phyloP scores from a whole-genome alignment of 768 basidiomycete species.

The Leccinum imitatum region DNA sequence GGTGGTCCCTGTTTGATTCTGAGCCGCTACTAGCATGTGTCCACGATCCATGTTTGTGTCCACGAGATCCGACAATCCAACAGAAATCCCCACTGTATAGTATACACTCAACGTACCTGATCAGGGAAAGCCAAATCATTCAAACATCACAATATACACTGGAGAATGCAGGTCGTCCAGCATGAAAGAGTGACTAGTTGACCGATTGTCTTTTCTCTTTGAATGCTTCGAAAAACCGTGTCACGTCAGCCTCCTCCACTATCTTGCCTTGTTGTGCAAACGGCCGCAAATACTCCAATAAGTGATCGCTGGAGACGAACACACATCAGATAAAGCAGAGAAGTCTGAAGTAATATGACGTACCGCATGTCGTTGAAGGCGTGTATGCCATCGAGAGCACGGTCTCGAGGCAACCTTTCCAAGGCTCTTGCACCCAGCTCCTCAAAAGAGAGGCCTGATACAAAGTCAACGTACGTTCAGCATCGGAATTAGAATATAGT shows the following conservation, averaged over 20 bases:
- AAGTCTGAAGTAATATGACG: slow-evolving; percentile 16
- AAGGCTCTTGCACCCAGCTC: slow-evolving; percentile 83
- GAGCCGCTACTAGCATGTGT: too few species aligned
- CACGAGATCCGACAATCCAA: too few species aligned
- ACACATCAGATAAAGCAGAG: background rate
- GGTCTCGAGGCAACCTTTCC: slow-evolving; percentile 70
- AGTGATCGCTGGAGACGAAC: slow-evolving; percentile 52
- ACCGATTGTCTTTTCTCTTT: slow-evolving; percentile 30
- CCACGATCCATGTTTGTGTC: too few species aligned
- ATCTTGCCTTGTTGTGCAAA: slow-evolving; percentile 77
- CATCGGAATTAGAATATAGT: background rate
- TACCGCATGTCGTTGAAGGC: slow-evolving; percentile 86
- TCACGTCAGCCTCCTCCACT: slow-evolving; percentile 71
- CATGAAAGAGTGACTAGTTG: background rate
- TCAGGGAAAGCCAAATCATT: background rate
- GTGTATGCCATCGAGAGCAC: slow-evolving; percentile 78
- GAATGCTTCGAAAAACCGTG: slow-evolving; percentile 60
- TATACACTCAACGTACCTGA: background rate
- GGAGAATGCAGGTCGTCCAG: background rate
- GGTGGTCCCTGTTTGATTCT: too few species aligned
- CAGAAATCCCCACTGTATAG: background rate
- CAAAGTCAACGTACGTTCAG: background rate
- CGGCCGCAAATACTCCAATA: slow-evolving; percentile 70
- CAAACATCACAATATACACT: background rate
- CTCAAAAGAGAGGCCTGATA: slow-evolving; percentile 70